Percentiles rank a stretch among this genome's conserved stretches.
Conservation (phyloP, 2,329 filamentous ascomycete genomes). For the Fusarium paranaense region DNA sequence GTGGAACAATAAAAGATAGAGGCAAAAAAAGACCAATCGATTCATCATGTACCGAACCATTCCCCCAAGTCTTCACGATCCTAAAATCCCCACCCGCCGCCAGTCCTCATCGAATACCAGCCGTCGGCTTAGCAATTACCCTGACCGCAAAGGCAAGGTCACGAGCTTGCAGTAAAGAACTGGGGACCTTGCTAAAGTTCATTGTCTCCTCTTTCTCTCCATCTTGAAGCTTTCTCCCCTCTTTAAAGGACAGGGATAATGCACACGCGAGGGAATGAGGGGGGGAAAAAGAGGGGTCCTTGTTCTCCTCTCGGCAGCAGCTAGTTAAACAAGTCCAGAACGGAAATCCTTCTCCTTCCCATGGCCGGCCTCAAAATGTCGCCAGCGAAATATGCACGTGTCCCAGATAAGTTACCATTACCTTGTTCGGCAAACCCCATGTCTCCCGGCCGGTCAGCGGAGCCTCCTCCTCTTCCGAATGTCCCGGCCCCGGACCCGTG, state of each 20-base stretch:
- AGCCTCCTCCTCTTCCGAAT: constrained; percentile 3
- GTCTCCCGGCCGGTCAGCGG: neutral
- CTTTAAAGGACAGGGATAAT: neutral
- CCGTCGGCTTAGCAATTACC: constrained; percentile 41
- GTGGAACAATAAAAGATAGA: neutral
- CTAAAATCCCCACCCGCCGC: constrained; percentile 15
- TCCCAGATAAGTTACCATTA: neutral
- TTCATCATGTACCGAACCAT: neutral
- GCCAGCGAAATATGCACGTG: neutral
- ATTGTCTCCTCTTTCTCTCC: neutral
- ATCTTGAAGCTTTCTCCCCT: neutral
- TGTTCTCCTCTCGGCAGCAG: neutral
- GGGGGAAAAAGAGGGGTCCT: neutral
- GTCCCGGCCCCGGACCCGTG: constrained; percentile 26
- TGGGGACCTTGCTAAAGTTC: neutral
- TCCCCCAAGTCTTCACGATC: neutral
- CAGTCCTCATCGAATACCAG: constrained; percentile 38
- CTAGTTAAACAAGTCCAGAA: neutral
- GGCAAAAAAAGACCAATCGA: neutral
- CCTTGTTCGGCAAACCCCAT: neutral
- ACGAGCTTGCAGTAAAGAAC: constrained; percentile 4
- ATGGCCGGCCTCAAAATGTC: neutral
- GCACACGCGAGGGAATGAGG: neutral
- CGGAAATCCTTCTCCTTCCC: neutral
- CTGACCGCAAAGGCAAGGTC: constrained; percentile 8